phyloP scores from a whole-genome alignment of 2,329 filamentous ascomycete genomes.

The Trichoderma sp. region DNA sequence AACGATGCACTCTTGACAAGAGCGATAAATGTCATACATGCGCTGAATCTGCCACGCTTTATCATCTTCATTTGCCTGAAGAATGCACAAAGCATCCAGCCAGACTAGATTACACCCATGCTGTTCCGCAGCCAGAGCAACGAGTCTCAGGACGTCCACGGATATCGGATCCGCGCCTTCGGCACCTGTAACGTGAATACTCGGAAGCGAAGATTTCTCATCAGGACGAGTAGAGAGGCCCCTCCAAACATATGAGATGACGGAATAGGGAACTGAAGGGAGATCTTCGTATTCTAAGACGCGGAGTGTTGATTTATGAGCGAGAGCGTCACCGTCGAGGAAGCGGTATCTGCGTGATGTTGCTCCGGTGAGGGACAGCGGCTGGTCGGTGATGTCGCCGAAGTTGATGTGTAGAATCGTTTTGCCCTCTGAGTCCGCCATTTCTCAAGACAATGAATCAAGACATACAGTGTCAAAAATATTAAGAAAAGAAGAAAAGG shows the following conservation, averaged over 20 bases:
- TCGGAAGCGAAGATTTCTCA: neutral
- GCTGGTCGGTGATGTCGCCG: neutral
- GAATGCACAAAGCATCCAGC: slow-evolving; percentile 12
- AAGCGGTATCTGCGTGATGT: slow-evolving; percentile 1
- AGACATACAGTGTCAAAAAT: neutral
- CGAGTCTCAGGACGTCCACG: neutral
- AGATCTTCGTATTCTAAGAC: slow-evolving; percentile 3
- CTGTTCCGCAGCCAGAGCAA: neutral
- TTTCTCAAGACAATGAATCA: neutral
- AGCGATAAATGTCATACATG: slow-evolving; percentile 9
- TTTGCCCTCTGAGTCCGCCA: neutral
- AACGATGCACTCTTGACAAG: neutral
- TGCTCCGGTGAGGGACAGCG: neutral
- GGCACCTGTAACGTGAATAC: neutral
- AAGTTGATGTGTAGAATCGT: neutral
- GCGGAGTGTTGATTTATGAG: neutral
- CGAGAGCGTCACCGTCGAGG: neutral
- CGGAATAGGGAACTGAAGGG: neutral
- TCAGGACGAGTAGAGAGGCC: neutral
- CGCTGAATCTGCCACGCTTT: slow-evolving; percentile 18
- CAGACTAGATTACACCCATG: neutral
- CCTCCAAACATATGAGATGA: slow-evolving; percentile 14
- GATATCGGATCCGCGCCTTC: slow-evolving; percentile 1
- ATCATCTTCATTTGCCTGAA: neutral
- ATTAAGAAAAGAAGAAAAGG: too few species aligned